Percentiles rank a stretch among this genome's conserved stretches.
phyloP scores from a whole-genome alignment of 805 yeast species.

The Pichia nakasei region DNA sequence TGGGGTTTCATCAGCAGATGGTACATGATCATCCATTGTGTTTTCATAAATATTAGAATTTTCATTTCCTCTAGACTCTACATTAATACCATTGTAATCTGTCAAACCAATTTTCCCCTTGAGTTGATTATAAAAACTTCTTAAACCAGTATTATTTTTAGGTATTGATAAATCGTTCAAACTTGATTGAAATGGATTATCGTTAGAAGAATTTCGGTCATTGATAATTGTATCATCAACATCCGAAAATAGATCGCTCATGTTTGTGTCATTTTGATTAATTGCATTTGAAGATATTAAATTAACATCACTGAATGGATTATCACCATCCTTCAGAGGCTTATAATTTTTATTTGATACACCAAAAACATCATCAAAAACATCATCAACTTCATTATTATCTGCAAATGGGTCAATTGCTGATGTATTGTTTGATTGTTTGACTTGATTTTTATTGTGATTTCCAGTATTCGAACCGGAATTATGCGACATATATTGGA shows the following conservation, averaged over 20 bases:
- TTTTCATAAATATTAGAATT: slow-evolving; percentile 18
- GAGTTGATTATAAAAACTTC: slow-evolving; percentile 24
- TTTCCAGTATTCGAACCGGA: no score
- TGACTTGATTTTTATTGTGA: not conserved
- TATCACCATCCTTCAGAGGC: not conserved
- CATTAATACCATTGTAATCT: slow-evolving; percentile 18
- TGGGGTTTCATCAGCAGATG: slow-evolving; percentile 18
- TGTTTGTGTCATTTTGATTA: not conserved
- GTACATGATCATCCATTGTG: slow-evolving; percentile 17
- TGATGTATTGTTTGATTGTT: not conserved
- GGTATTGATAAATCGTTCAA: slow-evolving; percentile 7
- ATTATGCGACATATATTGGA: not conserved
- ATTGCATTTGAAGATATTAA: not conserved
- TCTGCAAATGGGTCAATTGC: slow-evolving; percentile 13
- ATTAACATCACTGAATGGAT: slow-evolving; percentile 5
- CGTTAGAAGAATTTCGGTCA: slow-evolving; percentile 2
- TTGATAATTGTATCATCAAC: slow-evolving; percentile 9
- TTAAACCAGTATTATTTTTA: slow-evolving; percentile 16
- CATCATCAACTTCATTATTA: slow-evolving; percentile 1
- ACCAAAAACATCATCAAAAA: not conserved
- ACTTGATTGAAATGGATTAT: slow-evolving; percentile 1
- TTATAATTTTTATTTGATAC: not conserved
- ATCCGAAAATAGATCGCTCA: slow-evolving; percentile 9
- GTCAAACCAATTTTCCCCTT: slow-evolving; percentile 21
- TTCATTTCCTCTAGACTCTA: slow-evolving; percentile 2